These are phyloP conservation scores for Calocybe cyanea DNA, from an alignment of 768 basidiomycete genomes.

Conservation along the genomic window DNA sequence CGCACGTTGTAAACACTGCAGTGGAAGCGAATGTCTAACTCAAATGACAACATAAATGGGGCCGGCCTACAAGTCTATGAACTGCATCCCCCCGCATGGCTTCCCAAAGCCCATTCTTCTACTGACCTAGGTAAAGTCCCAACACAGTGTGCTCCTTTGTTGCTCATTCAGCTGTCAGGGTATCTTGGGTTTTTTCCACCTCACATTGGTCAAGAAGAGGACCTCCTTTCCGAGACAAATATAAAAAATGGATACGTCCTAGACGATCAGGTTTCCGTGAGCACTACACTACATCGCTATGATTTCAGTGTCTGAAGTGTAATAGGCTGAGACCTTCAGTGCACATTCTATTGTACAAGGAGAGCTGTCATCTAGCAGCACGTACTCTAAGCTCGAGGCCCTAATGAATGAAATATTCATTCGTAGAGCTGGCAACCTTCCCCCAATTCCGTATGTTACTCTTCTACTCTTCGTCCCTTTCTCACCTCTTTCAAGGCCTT, in stretches of 20 bases:
- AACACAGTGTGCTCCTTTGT: background rate
- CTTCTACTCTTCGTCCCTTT: background rate
- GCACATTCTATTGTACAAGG: slow-evolving; percentile 51
- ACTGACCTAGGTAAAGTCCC: slow-evolving; percentile 60
- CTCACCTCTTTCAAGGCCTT: slow-evolving; percentile 35
- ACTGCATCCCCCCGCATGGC: slow-evolving; percentile 68
- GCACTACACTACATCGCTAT: slow-evolving; percentile 16
- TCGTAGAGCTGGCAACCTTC: slow-evolving; percentile 53
- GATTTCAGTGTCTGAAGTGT: slow-evolving; percentile 1
- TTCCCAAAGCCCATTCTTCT: slow-evolving; percentile 59
- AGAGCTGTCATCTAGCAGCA: slow-evolving; percentile 45
- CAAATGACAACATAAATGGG: slow-evolving; percentile 27
- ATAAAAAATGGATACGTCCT: slow-evolving; percentile 65
- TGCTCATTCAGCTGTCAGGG: slow-evolving; percentile 37
- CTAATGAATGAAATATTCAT: slow-evolving; percentile 75
- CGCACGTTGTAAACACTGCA: background rate
- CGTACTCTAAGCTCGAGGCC: slow-evolving; percentile 60
- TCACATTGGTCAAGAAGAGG: slow-evolving; percentile 70
- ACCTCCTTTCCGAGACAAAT: slow-evolving; percentile 58
- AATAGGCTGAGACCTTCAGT: slow-evolving; percentile 63
- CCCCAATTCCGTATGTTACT: slow-evolving; percentile 59
- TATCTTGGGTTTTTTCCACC: slow-evolving; percentile 78
- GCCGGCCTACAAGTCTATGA: slow-evolving; percentile 51
- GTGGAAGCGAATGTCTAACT: slow-evolving; percentile 28
- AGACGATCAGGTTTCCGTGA: slow-evolving; percentile 52